These are phyloP conservation scores for Alternaria infectoria DNA, from an alignment of 2,329 filamentous ascomycete genomes.

Conservation along the genomic window DNA sequence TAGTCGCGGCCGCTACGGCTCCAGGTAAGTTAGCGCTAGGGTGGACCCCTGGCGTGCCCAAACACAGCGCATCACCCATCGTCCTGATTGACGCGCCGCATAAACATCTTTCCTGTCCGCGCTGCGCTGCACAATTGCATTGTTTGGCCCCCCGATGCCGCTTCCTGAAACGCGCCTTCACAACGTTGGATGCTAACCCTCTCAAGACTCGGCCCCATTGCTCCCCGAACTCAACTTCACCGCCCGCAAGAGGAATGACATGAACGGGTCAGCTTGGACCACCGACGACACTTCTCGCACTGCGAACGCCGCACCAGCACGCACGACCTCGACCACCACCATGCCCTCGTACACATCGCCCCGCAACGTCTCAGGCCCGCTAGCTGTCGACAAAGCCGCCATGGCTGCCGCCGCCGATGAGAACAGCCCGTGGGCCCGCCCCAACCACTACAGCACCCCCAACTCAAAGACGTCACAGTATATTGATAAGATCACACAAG, in stretches of 20 bases:
- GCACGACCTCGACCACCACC: slow-evolving; percentile 11
- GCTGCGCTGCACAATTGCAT: slow-evolving; percentile 10
- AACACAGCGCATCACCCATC: slow-evolving; percentile 30
- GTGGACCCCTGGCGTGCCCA: slow-evolving; percentile 18
- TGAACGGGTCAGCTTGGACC: slow-evolving; percentile 32
- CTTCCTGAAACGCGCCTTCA: neutral
- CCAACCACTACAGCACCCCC: slow-evolving; percentile 37
- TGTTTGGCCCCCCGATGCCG: slow-evolving; percentile 7
- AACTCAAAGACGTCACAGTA: slow-evolving; percentile 48
- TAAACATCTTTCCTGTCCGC: slow-evolving; percentile 24
- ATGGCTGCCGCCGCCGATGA: slow-evolving; percentile 30
- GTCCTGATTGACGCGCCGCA: slow-evolving; percentile 17
- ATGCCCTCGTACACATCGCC: slow-evolving; percentile 42
- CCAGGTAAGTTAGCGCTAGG: slow-evolving; percentile 23
- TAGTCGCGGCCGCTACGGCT: slow-evolving; percentile 5
- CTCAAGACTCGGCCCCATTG: slow-evolving; percentile 21
- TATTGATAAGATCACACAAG: slow-evolving; percentile 80
- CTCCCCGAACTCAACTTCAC: slow-evolving; percentile 29
- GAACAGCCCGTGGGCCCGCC: slow-evolving; percentile 34
- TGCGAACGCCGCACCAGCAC: slow-evolving; percentile 20
- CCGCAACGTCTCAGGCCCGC: slow-evolving; percentile 40
- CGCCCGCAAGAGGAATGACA: slow-evolving; percentile 32
- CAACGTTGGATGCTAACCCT: slow-evolving; percentile 27
- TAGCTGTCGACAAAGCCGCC: slow-evolving; percentile 36
- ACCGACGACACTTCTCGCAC: slow-evolving; percentile 24